Conservation (phyloP, 768 basidiomycete species). For the Lyophyllum semitale region DNA sequence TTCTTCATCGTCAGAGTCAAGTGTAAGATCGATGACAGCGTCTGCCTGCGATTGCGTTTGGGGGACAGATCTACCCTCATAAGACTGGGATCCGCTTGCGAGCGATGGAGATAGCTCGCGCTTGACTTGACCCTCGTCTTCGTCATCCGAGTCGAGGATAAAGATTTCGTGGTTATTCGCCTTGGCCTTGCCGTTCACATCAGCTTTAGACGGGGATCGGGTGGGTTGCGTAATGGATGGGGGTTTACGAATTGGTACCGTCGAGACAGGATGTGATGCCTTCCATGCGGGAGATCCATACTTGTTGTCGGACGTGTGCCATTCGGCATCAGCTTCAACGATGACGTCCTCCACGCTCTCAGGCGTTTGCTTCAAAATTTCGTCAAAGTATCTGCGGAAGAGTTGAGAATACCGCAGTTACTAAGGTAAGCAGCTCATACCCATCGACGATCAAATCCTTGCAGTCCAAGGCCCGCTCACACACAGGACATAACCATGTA, state of each 20-base stretch:
- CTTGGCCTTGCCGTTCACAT: constrained; percentile 44
- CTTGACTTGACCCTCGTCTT: constrained; percentile 76
- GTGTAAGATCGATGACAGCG: constrained; percentile 83
- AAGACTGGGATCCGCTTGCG: constrained; percentile 46
- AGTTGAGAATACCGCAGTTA: not conserved
- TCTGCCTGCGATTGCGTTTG: constrained; percentile 29
- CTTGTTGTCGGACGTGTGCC: constrained; percentile 92
- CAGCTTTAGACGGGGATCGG: constrained; percentile 22
- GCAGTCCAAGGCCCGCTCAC: constrained; percentile 74
- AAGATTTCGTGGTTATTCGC: constrained; percentile 57
- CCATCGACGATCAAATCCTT: constrained; percentile 92
- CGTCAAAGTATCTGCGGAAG: constrained; percentile 77
- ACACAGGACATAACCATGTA: constrained; percentile 94
- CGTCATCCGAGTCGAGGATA: constrained; percentile 77
- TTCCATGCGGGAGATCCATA: constrained; percentile 78
- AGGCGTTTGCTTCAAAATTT: constrained; percentile 75
- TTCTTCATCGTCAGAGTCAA: constrained; percentile 78
- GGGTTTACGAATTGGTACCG: constrained; percentile 30
- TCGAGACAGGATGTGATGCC: constrained; percentile 42
- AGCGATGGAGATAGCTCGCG: constrained; percentile 72
- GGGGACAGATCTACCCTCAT: constrained; percentile 20
- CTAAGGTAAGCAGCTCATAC: constrained; percentile 40
- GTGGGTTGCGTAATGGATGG: constrained; percentile 24
- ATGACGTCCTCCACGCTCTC: constrained; percentile 89
- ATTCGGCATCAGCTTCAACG: constrained; percentile 92